Conservation (phyloP, 2,329 filamentous ascomycete species). For the Aspergillus carbonarius region DNA sequence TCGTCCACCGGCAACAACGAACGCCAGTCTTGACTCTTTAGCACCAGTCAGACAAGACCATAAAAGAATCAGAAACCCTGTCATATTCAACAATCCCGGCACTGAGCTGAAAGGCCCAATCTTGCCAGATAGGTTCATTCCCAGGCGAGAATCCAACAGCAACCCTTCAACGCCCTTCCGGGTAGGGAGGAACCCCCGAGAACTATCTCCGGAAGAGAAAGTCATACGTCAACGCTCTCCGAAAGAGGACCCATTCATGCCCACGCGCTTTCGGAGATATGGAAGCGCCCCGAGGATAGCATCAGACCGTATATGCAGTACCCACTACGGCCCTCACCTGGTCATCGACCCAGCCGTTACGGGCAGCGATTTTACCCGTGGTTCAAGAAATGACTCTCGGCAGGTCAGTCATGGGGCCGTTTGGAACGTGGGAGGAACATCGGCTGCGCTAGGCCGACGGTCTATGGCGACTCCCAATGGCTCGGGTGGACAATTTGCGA, state of each 20-base stretch:
- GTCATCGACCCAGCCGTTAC: conserved; percentile 27
- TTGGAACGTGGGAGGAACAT: conserved; percentile 74
- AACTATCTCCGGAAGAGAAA: conserved; percentile 49
- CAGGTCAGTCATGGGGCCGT: conserved; percentile 67
- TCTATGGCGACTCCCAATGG: conserved; percentile 58
- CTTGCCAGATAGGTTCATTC: conserved; percentile 61
- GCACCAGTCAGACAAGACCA: conserved; percentile 14
- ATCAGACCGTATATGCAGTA: conserved; percentile 18
- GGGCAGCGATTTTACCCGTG: conserved; percentile 3
- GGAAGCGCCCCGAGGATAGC: conserved; percentile 14
- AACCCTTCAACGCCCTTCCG: conserved; percentile 52
- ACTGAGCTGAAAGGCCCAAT: conserved; percentile 20
- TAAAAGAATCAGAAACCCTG: conserved; percentile 16
- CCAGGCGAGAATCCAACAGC: conserved; percentile 44
- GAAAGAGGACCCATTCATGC: conserved; percentile 55
- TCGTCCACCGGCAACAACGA: neutral
- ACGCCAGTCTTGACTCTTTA: neutral
- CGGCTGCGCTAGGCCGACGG: conserved; percentile 51
- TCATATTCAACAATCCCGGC: conserved; percentile 10
- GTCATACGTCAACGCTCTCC: conserved; percentile 45
- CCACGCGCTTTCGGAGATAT: conserved; percentile 33
- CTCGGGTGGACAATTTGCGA: conserved; percentile 63
- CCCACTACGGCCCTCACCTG: conserved; percentile 36
- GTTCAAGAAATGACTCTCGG: conserved; percentile 27
- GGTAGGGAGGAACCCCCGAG: conserved; percentile 49